These are phyloP conservation scores for Cutaneotrichosporon cavernicola DNA, from an alignment of 1,284 basidiomycete genomes.

Conservation along the genomic window DNA sequence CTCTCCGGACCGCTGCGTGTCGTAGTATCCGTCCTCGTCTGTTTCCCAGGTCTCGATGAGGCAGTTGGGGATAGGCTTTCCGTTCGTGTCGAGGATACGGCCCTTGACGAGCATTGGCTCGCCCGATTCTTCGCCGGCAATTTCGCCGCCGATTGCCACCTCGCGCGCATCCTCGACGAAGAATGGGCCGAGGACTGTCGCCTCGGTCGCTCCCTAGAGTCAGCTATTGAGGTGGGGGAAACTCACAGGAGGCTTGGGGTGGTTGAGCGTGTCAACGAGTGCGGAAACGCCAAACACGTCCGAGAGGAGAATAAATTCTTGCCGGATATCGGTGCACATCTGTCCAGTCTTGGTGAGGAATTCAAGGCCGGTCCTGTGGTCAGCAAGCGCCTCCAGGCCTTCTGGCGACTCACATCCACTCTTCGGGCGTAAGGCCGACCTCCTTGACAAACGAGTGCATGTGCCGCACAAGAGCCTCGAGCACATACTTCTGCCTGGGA, in stretches of 20 bases:
- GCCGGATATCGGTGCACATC: conserved; percentile 68
- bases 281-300: conserved; percentile 75
- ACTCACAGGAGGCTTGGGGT: conserved; percentile 56
- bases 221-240: background rate
- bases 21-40: conserved; percentile 62
- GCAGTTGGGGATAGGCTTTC: conserved; percentile 66
- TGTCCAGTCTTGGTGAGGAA: conserved; percentile 74
- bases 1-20: conserved; percentile 64
- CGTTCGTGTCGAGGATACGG: conserved; percentile 63
- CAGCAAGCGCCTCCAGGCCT: background rate
- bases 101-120: conserved; percentile 78
- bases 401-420: conserved; percentile 65
- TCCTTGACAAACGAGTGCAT: conserved; percentile 71
- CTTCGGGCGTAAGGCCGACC: conserved; percentile 71
- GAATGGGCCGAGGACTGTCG: conserved; percentile 79
- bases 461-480: conserved; percentile 60
- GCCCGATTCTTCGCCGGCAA: conserved; percentile 77
- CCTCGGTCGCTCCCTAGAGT: conserved; percentile 63
- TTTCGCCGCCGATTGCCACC: conserved; percentile 62
- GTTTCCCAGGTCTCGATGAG: conserved; percentile 83
- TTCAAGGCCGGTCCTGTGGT: conserved; percentile 59
- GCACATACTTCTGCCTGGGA: conserved; percentile 58
- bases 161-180: conserved; percentile 69
- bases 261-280: conserved; percentile 73
- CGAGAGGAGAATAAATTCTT: conserved; percentile 80